These are phyloP conservation scores for Crithidia bombi DNA, from an alignment of 208 protist genomes.

Conservation along the genomic window DNA sequence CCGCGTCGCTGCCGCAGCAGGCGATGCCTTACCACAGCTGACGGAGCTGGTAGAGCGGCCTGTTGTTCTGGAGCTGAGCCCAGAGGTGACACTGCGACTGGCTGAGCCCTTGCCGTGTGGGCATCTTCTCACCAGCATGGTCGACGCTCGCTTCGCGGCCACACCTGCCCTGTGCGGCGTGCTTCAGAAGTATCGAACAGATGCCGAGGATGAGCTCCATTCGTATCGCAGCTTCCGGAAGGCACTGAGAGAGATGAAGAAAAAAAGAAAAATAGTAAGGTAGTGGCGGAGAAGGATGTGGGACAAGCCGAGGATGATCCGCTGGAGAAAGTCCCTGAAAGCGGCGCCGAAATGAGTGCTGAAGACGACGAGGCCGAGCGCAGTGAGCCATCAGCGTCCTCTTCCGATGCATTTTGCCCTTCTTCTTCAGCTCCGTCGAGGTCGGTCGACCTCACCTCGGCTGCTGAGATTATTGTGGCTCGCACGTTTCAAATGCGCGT, in stretches of 20 bases:
- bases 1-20: not conserved
- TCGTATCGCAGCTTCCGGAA: slow-evolving; percentile 10
- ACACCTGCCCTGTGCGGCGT: slow-evolving; percentile 44
- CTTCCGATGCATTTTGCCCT: too few relatives aligned
- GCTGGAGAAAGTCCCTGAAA: too few relatives aligned
- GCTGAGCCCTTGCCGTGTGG: slow-evolving; percentile 75
- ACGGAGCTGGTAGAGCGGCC: slow-evolving; percentile 25
- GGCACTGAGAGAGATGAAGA: slow-evolving; percentile 1
- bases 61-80: slow-evolving; percentile 43
- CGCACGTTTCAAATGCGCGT: slow-evolving; percentile 43
- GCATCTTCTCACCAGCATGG: slow-evolving; percentile 41
- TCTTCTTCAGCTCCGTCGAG: too few relatives aligned
- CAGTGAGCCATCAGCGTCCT: not conserved
- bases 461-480: slow-evolving; percentile 19
- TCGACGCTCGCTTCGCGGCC: slow-evolving; percentile 31
- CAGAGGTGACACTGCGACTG: slow-evolving; percentile 46
- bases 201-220: slow-evolving; percentile 12
- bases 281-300: not conserved
- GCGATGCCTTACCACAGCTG: not conserved
- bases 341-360: not conserved
- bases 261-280: not conserved
- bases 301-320: not conserved
- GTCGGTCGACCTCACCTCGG: not conserved
- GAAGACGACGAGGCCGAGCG: not conserved
- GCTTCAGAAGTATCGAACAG: slow-evolving; percentile 10